Base-by-base conservation (phyloP, 2,329 filamentous ascomycete genomes). In the Diplodia seriata region DNA sequence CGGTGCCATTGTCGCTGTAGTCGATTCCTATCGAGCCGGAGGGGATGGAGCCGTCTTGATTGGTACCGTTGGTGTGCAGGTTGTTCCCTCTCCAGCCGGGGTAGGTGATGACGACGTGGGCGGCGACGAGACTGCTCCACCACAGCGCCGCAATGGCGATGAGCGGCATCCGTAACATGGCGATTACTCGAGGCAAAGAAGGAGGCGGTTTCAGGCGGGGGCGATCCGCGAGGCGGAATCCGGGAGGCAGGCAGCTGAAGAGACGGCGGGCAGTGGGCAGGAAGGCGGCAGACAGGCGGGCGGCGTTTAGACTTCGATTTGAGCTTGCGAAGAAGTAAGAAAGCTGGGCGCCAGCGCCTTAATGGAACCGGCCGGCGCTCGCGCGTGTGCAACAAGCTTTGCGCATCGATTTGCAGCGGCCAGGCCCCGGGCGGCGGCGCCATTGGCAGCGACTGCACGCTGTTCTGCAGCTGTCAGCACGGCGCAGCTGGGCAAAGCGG, bases 81-180 rank as follows among this genome's bases (percentile, higher is more conserved):
- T 93, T 96, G 83, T 97, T 90, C 71, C 93, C 93, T 85, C 93
- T 83, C 89, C 91, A 94, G 72, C 91, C 91, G 0, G 93, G 93
- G 76, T 96, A 96, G 70, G 90, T 89, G 78, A 97, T 90, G 76
- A 97, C 86, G n/a, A 86, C 91, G 78, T 96, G 92, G n/a, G 89
- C 89, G 40, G 85, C 82, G 70, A 83, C 82, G 73, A 89, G 72
- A 56, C 47, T 64, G 50, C 76, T 74, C 76, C 76, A 79, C 73
- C 67, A 66, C 53, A 67, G 54, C n/a, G 64, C 31, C 29, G 33
- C 64, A 20, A 56, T 20, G 64, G 64, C 64, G 20, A 50, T 49
- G 38, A 59, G 55, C n/a, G 54, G 33, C 18, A 43, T 26, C 38
- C 54, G 53, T 31, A 57, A 49, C 64, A 67, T 67, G 53, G 51